Percentiles rank a stretch among this genome's conserved stretches.
These are phyloP conservation scores for Anisodus tanguticus DNA, from an alignment of 257 asterid species.

Conservation along the genomic window DNA sequence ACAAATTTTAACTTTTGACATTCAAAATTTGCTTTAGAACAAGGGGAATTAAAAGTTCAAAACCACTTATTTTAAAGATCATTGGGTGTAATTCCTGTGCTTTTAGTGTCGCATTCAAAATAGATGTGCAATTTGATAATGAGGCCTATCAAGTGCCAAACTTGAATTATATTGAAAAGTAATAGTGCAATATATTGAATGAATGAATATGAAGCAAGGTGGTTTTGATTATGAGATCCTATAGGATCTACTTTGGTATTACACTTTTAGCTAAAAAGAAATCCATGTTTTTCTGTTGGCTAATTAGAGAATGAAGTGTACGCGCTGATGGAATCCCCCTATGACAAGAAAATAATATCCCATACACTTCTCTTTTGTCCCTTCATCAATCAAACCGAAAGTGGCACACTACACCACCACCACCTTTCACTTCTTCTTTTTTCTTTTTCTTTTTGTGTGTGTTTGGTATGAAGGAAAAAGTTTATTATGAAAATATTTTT, in stretches of 20 bases:
- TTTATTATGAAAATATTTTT: no score
- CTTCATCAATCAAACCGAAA: background rate
- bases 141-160: background rate
- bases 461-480: no score
- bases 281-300: background rate
- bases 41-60: no score
- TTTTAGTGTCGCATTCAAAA: background rate
- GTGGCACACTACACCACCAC: background rate
- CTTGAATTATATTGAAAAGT: background rate
- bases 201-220: background rate
- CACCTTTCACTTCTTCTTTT: background rate
- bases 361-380: background rate
- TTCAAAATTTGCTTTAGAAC: no score
- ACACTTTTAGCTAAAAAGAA: background rate
- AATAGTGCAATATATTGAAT: background rate
- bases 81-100: no score
- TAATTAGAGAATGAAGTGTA: background rate
- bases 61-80: no score
- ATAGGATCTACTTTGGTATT: background rate
- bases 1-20: no score
- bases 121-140: background rate
- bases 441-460: no score
- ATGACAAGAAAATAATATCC: background rate
- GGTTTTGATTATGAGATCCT: background rate
- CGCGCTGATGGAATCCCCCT: no score